phyloP scores from a whole-genome alignment of 805 yeast genomes.

The Teunomyces tritomae region DNA sequence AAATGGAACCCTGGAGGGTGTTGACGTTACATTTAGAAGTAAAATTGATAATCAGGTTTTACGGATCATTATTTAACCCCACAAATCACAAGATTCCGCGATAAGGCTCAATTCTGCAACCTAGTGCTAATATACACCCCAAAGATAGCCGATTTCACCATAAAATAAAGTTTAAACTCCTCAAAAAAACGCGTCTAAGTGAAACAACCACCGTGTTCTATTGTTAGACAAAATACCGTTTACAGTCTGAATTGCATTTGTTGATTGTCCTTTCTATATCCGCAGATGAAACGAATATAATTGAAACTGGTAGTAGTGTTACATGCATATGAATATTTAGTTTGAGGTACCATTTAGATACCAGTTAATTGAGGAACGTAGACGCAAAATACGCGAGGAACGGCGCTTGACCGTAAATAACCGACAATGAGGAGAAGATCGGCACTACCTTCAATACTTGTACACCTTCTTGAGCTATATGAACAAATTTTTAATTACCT shows the following conservation, averaged over 20 bases:
- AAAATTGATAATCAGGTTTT: background rate
- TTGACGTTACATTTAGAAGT: background rate
- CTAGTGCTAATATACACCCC: too few relatives aligned
- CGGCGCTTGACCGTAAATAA: too few relatives aligned
- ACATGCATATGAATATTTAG: too few relatives aligned
- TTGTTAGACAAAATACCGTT: background rate
- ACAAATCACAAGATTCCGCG: background rate
- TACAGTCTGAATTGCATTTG: background rate
- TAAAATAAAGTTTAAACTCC: background rate
- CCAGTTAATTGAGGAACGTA: too few relatives aligned
- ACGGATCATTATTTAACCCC: background rate
- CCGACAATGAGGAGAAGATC: too few relatives aligned
- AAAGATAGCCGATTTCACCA: background rate
- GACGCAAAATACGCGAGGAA: too few relatives aligned
- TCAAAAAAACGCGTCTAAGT: background rate
- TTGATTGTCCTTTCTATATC: background rate
- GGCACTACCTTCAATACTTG: too few relatives aligned
- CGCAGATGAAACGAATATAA: too few relatives aligned
- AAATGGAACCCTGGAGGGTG: background rate
- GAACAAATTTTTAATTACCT: too few relatives aligned
- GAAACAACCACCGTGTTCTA: background rate
- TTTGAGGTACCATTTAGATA: too few relatives aligned
- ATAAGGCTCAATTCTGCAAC: background rate
- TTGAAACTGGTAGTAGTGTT: too few relatives aligned
- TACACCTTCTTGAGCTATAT: too few relatives aligned